Evolutionary conservation across 2,329 filamentous ascomycete species (phyloP), one percentile per base, ranked within the genome.

Genomic region (Simplicillium aogashimaense): DNA sequence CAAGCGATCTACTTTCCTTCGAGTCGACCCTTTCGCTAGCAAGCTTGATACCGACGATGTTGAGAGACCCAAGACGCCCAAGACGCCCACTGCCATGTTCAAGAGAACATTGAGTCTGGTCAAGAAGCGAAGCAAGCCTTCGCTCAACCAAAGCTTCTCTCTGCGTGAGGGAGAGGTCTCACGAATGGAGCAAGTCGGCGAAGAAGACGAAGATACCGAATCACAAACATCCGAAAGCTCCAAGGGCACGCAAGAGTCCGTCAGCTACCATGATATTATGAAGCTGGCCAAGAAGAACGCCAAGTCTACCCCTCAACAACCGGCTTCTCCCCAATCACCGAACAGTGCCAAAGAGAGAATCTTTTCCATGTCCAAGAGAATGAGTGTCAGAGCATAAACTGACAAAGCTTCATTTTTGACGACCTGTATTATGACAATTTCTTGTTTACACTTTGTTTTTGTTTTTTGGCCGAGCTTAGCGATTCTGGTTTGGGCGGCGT

Each of bases 91-190:
- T 1, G 58, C 59, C 28, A 60, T 76, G 41, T 64, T 77, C 45
- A 72, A 68, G 51, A 67, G 70, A 49, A 73, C 72, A 3, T 57
- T 78, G 34, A 75, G 65, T 48, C 59, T 78, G 25, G 68, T 69
- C 37, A 65, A 67, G 51, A 76, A 74, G 64, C 66, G 70, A 46
- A 78, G 73, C 60, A 64, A 65, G 40, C 69, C 70, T 7, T 60
- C 61, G 17, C 60, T 78, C 45, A 63, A 58, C 47, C 47, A 30
- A 4, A 32, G 14, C 16, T 20, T 36, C 15, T 25, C 20, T 25
- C 5, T 25, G 20, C 42, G 38, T 28, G 38, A 38, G 11, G 29
- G 32, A 13, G 42, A 55, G 11, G 53, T 59, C 35, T 59, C 59
- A 28, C 53, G 50, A 35, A 58, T 60, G 52, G 58, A 58, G 42